Percentiles rank a stretch among this genome's conserved stretches.
Evolutionary conservation across 148 eudicot genomes (phyloP).

Genomic region (Dysphania ambrosioides): DNA sequence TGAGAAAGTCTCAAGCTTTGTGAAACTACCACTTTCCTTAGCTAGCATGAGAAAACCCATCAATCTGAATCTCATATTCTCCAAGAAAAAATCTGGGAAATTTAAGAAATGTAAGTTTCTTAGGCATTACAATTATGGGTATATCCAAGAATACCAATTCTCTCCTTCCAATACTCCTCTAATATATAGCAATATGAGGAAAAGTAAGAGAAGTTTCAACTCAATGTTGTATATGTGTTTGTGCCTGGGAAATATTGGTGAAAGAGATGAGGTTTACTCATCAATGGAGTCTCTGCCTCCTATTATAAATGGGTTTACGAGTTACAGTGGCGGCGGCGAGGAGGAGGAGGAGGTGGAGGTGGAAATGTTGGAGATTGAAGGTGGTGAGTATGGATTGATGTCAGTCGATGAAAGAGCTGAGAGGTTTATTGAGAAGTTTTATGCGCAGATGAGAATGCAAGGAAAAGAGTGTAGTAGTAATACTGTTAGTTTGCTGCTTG

Average conservation of each 20-base stretch:
- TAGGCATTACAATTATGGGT: slow-evolving; percentile 19
- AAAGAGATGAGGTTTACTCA: slow-evolving; percentile 5
- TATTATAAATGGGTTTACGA: not conserved
- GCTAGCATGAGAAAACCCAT: slow-evolving; percentile 21
- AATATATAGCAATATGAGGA: not conserved
- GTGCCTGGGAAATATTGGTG: slow-evolving; percentile 16
- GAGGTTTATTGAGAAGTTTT: slow-evolving; percentile 27
- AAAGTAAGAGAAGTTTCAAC: not conserved
- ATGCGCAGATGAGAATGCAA: slow-evolving; percentile 36
- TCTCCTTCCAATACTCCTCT: slow-evolving; percentile 18
- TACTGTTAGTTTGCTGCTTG: slow-evolving; percentile 5
- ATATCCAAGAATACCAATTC: slow-evolving; percentile 29
- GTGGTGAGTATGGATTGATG: slow-evolving; percentile 6
- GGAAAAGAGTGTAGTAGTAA: not conserved
- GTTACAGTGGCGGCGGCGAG: not conserved
- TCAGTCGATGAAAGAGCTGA: slow-evolving; percentile 36
- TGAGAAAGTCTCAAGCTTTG: slow-evolving; percentile 18
- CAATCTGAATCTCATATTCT: slow-evolving; percentile 6
- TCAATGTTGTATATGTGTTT: slow-evolving; percentile 14
- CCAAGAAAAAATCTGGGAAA: slow-evolving; percentile 8
- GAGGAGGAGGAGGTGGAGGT: slow-evolving; percentile 2
- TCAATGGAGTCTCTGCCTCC: slow-evolving; percentile 10
- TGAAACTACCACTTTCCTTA: slow-evolving; percentile 13
- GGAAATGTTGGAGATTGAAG: not conserved
- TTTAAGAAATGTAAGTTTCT: slow-evolving; percentile 16